Evolutionary conservation across 495 filamentous ascomycete genomes (phyloP), one percentile per base, ranked within the genome.

Genomic region (Talaromyces wortmannii): DNA sequence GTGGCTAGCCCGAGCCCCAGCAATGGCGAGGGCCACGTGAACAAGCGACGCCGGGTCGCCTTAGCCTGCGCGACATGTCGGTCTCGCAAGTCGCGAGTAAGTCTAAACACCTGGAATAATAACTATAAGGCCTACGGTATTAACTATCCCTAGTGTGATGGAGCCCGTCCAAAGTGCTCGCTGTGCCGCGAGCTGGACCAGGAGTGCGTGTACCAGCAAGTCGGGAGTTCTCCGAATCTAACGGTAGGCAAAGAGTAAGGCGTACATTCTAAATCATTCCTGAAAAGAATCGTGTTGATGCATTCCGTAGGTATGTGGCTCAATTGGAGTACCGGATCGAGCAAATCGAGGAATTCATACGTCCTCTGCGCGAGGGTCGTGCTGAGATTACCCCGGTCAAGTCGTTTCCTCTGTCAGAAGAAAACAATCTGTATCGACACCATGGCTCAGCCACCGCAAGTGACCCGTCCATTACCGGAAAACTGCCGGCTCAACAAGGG

Each of bases 51-150:
- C 0, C 60, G 72, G 3, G 59, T 72, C 7, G 56, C 67, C 7
- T 43, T 79, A 50, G 76, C 76, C 31, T 78, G 76, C 50, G 67
- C 69, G 52, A 60, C 73, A 15, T 79, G 76, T 45, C 64, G 76
- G 42, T 64, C 61, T 7, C 66, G 76, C 15, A 79, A 79, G 49
- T 77, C 76, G 31, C 67, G 74, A 52, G 72, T 75, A 61, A 31
- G 62, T 36, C 60, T 54, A 23, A 23, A 4, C 23, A 23, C 23
- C 23, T 61, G 32, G 45, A 50, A 36, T 30, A 23, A 23, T 23
- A 23, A 2, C 23, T 23, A 23, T 4, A 23, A 23, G 23, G 23
- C 23, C 23, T 23, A 23, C 4, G 23, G 4, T 2, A 23, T 23
- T 23, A 4, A 23, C 23, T 23, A 23, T 23, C 32, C 31, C 12